Conservation (phyloP, 2,329 filamentous ascomycete genomes). For the Arthrobotrys pseudoclavata region DNA sequence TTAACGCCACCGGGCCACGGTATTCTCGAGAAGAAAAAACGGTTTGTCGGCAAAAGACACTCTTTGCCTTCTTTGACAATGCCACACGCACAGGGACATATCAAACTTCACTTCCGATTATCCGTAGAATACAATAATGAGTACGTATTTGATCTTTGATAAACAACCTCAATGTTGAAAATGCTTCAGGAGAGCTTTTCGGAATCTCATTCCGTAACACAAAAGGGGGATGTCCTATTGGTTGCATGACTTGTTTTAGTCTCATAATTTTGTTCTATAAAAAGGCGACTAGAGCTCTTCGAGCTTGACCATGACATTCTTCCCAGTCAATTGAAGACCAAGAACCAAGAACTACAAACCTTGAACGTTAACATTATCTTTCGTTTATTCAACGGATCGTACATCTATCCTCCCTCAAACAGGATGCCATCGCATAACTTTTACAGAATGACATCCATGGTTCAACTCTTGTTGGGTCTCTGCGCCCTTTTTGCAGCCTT, state of each 20-base stretch:
- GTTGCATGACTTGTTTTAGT: neutral
- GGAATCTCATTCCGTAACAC: neutral
- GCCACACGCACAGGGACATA: constrained; percentile 5
- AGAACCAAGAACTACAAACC: neutral
- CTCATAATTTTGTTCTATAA: constrained; percentile 9
- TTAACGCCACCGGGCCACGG: constrained; percentile 5
- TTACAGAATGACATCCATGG: constrained; percentile 11
- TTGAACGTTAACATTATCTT: neutral
- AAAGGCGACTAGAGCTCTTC: constrained; percentile 19
- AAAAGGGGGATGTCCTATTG: neutral
- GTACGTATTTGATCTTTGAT: neutral
- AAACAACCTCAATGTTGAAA: neutral
- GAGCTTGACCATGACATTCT: constrained; percentile 16
- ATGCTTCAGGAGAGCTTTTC: neutral
- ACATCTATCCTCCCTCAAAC: neutral
- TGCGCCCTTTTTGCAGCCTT: constrained; percentile 7
- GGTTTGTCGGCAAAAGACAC: neutral
- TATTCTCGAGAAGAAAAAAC: neutral
- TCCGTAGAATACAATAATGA: neutral
- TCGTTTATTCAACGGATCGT: constrained; percentile 6
- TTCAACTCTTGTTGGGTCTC: constrained; percentile 6
- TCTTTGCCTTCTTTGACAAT: neutral
- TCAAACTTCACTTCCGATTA: constrained; percentile 13
- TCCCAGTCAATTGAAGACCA: neutral
- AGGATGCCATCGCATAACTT: neutral